Evolutionary conservation across 1,284 basidiomycete species (phyloP), one percentile per base, ranked within the genome.

Genomic region (Puccinia coronata): DNA sequence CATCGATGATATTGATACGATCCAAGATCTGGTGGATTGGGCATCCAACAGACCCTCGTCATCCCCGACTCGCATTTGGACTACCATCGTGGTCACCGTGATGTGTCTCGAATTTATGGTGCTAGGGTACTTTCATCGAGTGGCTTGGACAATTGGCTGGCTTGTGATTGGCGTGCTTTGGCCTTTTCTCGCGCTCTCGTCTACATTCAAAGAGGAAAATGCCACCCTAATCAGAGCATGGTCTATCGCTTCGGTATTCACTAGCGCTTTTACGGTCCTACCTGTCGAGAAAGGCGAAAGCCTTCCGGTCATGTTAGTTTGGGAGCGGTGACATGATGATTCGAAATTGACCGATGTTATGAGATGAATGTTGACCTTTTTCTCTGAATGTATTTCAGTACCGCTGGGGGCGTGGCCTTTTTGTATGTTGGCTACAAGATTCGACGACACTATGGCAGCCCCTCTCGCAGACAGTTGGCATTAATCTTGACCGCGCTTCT

Each of bases 211-310:
- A 76, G 77, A 84, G 28, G 83, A 85, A 61, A 84, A 88, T 80
- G 81, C 85, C 74, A 82, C 74, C 0, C 84, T 88, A 34, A 82
- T 87, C 1, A 65, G 86, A 0, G 83, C 86, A 0, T 94, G 92
- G 93, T 85, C 86, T 0, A 39, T 85, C 2, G 87, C 88, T 2
- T 94, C 91, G 85, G 82, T 90, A 3, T 83, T 87, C 14, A 90
- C 89, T 0, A 90, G 89, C 0, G 83, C 92, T 1, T 95, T 95
- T 83, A 93, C 92, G 0, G 84, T 93, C 36, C 87, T 93, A 39
- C 87, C 90, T 23, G 91, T 94, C 2, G 91, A 95, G 83, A 93
- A 93, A 85, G 87, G 88, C 23, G 93, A 95, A 86, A 91, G 88
- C 83, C 80, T 92, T 51, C 43, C 84, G 0, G 84, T 88, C 11